Base-by-base conservation (phyloP, 2,329 filamentous ascomycete genomes). In the Zymoseptoria passerinii region DNA sequence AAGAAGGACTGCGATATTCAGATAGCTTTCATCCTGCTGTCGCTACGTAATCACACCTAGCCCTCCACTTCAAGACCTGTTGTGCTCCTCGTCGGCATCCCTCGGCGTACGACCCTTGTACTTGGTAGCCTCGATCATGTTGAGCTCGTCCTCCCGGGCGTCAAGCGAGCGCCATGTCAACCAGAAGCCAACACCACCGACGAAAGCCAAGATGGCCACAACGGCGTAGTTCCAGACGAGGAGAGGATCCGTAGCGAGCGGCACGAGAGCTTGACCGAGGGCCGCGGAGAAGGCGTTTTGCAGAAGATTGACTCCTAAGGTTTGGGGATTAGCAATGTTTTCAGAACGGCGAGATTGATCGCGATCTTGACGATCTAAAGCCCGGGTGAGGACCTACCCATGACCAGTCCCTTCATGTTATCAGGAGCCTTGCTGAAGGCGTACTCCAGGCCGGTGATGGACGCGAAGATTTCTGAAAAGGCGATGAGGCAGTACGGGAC, bases 151-250 rank as follows among this genome's bases (percentile, higher is more conserved):
- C 69, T 91, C 88, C 63, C 85, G 76, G 27, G 72, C 74, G 68
- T 91, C 88, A 8, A 87, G 76, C n/a, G 81, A 76, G 48, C 78
- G 75, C 76, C 87, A 88, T 67, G 79, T 82, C 66, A 85, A 70
- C 86, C 86, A 91, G 75, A 91, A 90, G 1, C 78, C 76, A 3
- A 79, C 61, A 23, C 84, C 86, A 40, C 85, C 87, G 7, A 85
- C 54, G 44, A 83, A 79, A 0, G 87, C 81, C 54, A 90, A 76
- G 58, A 83, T 74, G 5, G 86, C 83, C 18, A 88, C 80, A 18
- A 78, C 71, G 8, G 77, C 80, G 73, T 91, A 91, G 75, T 90
- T 81, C 83, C 84, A 88, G 54, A 84, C 70, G 63, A 88, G 78
- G 61, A 84, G 76, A 20, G 86, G 87, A 68, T 90, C 83, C 58